Base-by-base conservation (phyloP, 2,329 filamentous ascomycete species). In the Hypomyces rosellus region DNA sequence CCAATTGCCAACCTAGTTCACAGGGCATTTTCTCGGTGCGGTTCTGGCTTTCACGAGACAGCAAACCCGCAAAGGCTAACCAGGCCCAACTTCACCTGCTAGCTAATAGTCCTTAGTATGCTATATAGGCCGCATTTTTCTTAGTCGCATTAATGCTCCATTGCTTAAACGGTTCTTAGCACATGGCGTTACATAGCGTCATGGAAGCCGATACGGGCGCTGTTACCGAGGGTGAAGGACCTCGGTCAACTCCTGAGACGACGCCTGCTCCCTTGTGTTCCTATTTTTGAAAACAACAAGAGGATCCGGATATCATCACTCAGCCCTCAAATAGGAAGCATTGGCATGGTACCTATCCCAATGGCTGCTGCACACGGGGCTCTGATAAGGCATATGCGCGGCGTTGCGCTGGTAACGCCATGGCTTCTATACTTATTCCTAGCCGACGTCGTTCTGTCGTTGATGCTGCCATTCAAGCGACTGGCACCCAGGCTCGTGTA, bases 361-460 rank as follows among this genome's bases (percentile, higher is more conserved):
- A 57, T 59, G 58, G 45, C 56, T 38, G 44, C 9, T 30, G 25
- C 39, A 37, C 42, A 39, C 42, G 46, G 46, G 16, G 53, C 55
- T 40, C 47, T 67, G 52, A 59, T 67, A 48, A 66, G 61, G 41
- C 64, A 68, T 55, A 44, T 75, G 45, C 72, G 77, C 43, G 76
- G 73, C 54, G 40, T 71, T 14, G 50, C 69, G 42, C 61, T 78
- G 48, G 55, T 73, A 33, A 50, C 69, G 12, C 79, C 79, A 30
- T 84, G 80, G 77, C 62, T 77, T n/a, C 33, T 72, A 8, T 74
- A 74, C 57, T 69, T 84, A 34, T 64, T 76, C 51, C 51, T 74
- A 37, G 74, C 76, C 58, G 78, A 84, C 61, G 45, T 79, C 18
- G 59, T 71, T 46, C 68, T 79, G 45, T 79, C 74, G 11, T 57